phyloP scores from a whole-genome alignment of 768 basidiomycete species.

The Podaxis carcinomalis region DNA sequence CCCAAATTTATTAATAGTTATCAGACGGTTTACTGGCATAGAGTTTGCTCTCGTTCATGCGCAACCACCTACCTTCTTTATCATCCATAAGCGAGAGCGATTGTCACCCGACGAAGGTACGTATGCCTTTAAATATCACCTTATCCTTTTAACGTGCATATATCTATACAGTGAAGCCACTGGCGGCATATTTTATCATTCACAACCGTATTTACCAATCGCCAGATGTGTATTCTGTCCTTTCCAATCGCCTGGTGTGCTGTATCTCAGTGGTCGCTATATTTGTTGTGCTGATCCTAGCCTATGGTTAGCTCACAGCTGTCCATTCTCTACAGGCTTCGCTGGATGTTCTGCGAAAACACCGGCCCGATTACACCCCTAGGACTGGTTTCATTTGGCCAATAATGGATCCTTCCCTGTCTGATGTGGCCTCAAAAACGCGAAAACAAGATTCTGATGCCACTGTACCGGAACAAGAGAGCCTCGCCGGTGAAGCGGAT shows the following conservation, averaged over 20 bases:
- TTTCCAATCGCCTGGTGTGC: conserved; percentile 79
- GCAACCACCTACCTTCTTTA: conserved; percentile 75
- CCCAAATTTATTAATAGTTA: conserved; percentile 9
- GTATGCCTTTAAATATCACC: conserved; percentile 16
- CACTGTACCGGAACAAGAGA: conserved; percentile 9
- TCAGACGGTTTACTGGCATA: conserved; percentile 79
- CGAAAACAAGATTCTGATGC: conserved; percentile 11
- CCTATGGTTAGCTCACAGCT: conserved; percentile 52
- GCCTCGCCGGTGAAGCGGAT: conserved; percentile 10
- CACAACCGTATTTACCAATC: conserved; percentile 88
- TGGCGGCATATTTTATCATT: conserved; percentile 85
- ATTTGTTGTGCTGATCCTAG: conserved; percentile 3
- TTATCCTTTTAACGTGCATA: conserved; percentile 6
- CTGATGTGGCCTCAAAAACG: conserved; percentile 15
- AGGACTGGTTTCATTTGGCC: conserved; percentile 85
- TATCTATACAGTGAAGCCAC: conserved; percentile 52
- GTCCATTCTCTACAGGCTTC: conserved; percentile 72
- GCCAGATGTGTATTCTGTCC: conserved; percentile 77
- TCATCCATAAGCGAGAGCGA: conserved; percentile 87
- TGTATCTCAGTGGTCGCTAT: conserved; percentile 1
- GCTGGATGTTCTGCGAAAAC: conserved; percentile 64
- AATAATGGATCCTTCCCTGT: conserved; percentile 52
- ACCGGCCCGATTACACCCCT: conserved; percentile 81
- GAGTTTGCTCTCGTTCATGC: conserved; percentile 86
- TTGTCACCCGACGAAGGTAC: conserved; percentile 80